phyloP scores from a whole-genome alignment of 2,329 filamentous ascomycete genomes.

The Colletotrichum brevisporum region DNA sequence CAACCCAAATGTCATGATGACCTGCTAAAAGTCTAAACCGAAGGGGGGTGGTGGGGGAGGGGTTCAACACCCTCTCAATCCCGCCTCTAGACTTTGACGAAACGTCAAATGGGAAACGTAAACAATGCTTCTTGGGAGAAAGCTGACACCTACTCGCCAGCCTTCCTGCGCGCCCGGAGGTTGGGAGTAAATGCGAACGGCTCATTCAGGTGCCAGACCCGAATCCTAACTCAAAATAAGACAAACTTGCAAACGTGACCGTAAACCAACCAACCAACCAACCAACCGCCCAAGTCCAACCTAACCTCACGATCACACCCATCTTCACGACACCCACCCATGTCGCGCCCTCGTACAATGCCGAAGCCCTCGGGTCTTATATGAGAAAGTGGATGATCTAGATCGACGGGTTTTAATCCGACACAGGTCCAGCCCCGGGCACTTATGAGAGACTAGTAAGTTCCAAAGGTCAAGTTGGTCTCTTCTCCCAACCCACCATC shows the following conservation, averaged over 20 bases:
- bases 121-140: not conserved
- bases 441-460: not conserved
- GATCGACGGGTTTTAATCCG: not conserved
- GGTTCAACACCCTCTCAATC: no score
- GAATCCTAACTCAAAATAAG: not conserved
- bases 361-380: no score
- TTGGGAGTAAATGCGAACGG: conserved; percentile 3
- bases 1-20: not conserved
- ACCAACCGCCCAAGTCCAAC: not conserved
- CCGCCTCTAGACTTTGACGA: not conserved
- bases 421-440: not conserved
- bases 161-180: not conserved
- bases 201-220: conserved; percentile 6
- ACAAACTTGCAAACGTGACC: not conserved
- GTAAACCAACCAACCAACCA: no score
- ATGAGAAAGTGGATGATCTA: not conserved
- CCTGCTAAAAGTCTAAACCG: not conserved
- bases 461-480: not conserved
- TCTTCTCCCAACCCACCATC: not conserved
- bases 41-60: no score
- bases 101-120: not conserved
- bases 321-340: not conserved
- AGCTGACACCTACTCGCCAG: not conserved
- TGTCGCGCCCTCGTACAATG: not conserved
- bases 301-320: not conserved